Conservation (phyloP, 805 yeast species). For the Candida taoyuanica region DNA sequence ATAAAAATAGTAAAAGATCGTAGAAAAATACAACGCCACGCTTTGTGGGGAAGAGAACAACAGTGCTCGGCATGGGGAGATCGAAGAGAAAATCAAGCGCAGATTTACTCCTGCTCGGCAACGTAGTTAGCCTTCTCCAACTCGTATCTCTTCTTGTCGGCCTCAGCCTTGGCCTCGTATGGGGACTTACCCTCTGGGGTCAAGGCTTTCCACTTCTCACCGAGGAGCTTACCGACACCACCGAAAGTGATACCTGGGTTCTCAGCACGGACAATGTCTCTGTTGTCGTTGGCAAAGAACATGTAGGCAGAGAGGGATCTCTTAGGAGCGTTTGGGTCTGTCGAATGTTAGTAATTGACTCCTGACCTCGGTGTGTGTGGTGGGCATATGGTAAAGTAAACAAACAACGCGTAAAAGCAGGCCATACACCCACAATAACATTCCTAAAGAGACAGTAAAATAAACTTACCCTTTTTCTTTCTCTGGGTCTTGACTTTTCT, state of each 20-base stretch:
- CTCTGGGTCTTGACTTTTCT: conserved; percentile 37
- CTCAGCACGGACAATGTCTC: conserved; percentile 92
- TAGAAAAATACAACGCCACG: conserved; percentile 8
- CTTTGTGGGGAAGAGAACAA: background rate
- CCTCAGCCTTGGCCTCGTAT: conserved; percentile 88
- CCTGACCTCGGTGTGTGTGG: no score
- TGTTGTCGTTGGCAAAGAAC: conserved; percentile 97
- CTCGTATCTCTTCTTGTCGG: conserved; percentile 97
- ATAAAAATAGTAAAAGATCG: background rate
- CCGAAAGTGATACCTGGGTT: conserved; percentile 96
- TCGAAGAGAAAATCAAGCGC: conserved; percentile 2
- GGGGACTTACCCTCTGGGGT: conserved; percentile 79
- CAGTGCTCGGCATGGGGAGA: no score
- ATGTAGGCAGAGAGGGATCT: conserved; percentile 97
- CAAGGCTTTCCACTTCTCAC: conserved; percentile 95
- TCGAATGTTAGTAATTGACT: conserved; percentile 7
- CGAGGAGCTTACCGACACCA: conserved; percentile 90
- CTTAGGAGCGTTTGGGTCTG: conserved; percentile 98
- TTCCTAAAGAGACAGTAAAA: background rate
- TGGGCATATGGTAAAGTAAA: no score
- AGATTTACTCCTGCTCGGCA: conserved; percentile 16
- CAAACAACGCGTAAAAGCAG: background rate
- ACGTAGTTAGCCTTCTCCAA: conserved; percentile 83
- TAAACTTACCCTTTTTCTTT: conserved; percentile 38
- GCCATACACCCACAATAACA: background rate